phyloP scores from a whole-genome alignment of 2,329 filamentous ascomycete species.

The Beauveria varroae region DNA sequence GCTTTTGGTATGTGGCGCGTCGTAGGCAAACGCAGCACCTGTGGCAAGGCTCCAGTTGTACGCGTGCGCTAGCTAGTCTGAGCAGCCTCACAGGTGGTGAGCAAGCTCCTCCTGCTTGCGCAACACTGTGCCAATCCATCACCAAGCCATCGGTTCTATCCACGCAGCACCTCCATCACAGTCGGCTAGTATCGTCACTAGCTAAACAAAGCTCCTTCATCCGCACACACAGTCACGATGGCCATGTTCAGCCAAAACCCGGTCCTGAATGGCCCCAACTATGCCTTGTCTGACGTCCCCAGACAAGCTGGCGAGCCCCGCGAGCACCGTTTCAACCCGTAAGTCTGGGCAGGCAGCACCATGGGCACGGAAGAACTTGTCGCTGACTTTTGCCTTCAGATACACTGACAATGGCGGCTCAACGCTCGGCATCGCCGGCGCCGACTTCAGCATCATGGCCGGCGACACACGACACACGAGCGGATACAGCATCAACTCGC shows the following conservation, averaged over 20 bases:
- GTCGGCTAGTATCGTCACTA: background rate
- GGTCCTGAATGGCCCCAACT: slow-evolving; percentile 60
- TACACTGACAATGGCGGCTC: slow-evolving; percentile 98
- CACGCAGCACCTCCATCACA: slow-evolving; percentile 3
- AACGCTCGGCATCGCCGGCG: slow-evolving; percentile 88
- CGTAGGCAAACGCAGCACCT: background rate
- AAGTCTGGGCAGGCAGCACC: slow-evolving; percentile 19
- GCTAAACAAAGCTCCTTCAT: background rate
- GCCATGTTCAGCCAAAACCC: slow-evolving; percentile 66
- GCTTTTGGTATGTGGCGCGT: background rate
- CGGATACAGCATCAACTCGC: slow-evolving; percentile 98
- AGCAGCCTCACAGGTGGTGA: slow-evolving; percentile 1
- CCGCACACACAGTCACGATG: slow-evolving; percentile 35
- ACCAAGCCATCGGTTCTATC: slow-evolving; percentile 6
- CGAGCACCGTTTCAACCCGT: slow-evolving; percentile 91
- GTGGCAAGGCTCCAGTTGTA: slow-evolving; percentile 13
- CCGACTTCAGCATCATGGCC: slow-evolving; percentile 91
- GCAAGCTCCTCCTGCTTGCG: slow-evolving; percentile 7
- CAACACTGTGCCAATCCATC: background rate
- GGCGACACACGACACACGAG: slow-evolving; percentile 94
- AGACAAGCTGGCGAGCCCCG: slow-evolving; percentile 47
- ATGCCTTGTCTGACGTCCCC: slow-evolving; percentile 58
- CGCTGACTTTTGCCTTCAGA: slow-evolving; percentile 32
- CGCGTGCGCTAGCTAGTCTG: slow-evolving; percentile 11
- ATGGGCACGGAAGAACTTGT: no score